Evolutionary conservation across 2,329 filamentous ascomycete genomes (phyloP).

Genomic region (Macroventuria anomochaeta): DNA sequence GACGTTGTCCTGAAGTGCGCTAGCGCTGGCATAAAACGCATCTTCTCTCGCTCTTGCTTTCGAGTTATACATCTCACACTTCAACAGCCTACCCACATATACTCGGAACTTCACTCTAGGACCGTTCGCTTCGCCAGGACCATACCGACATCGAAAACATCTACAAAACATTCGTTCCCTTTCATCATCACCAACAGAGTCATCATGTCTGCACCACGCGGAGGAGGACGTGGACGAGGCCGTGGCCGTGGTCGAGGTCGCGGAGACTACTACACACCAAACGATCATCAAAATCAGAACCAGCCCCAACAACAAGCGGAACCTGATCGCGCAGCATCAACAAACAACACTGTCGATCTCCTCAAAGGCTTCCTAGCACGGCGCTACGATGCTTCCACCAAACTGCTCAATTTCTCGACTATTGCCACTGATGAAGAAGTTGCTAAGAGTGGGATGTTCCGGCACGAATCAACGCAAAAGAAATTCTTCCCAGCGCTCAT

Average conservation of each 20-base stretch:
- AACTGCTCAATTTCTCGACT: slow-evolving; percentile 82
- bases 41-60: not conserved
- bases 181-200: not conserved
- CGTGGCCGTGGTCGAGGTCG: slow-evolving; percentile 32
- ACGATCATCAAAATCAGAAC: slow-evolving; percentile 15
- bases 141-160: no score
- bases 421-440: slow-evolving; percentile 77
- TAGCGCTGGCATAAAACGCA: slow-evolving; percentile 14
- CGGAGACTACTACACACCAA: slow-evolving; percentile 24
- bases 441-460: slow-evolving; percentile 76
- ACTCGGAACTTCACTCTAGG: not conserved
- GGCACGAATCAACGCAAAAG: slow-evolving; percentile 70
- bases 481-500: slow-evolving; percentile 95
- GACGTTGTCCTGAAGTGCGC: slow-evolving; percentile 3
- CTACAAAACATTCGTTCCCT: not conserved
- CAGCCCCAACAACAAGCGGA: slow-evolving; percentile 81
- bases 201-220: slow-evolving; percentile 21
- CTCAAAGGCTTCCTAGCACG: slow-evolving; percentile 74
- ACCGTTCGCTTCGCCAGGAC: not conserved
- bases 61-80: not conserved
- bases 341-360: slow-evolving; percentile 60
- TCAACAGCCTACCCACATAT: not conserved
- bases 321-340: slow-evolving; percentile 47
- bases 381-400: slow-evolving; percentile 74
- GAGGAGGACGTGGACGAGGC: slow-evolving; percentile 25